Evolutionary conservation across 805 yeast genomes (phyloP), one percentile per base, ranked within the genome.

Genomic region (Lachancea sp.): DNA sequence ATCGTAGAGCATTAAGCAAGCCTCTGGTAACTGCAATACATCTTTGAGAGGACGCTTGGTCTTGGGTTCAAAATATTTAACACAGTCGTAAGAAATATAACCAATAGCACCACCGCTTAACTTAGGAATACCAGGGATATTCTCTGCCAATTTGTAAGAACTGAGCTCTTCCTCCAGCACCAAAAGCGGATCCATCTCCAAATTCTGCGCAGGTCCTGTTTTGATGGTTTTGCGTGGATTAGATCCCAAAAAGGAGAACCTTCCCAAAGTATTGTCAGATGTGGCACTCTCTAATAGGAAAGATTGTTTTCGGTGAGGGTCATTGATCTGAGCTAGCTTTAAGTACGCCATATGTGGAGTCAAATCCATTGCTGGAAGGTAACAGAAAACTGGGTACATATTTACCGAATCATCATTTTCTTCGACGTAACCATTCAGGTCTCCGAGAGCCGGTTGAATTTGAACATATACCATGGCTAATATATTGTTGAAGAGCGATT

Each of bases 41-140:
- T 92, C 97, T 50, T 82, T 77, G 51, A 89, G 69, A 2, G 68
- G 72, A 48, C 85, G 75, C 45, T 72, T 74, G 1, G 97, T 90
- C 51, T 73, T 80, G 45, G 99, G 99, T 66, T 92, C 99, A 51
- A 92, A 92, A 64, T 92, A 92, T 60, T 87, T 84, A 56, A 92
- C 83, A 69, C 99, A 92, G 63, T 92, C 99, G 56, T 92, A 92
- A 1, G 97, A 86, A 32, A 92, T 79, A 59, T 88, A 92, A 2
- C 99, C 99, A 40, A 90, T 74, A 5, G 97, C 97, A 48, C 99
- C 99, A 43, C 99, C 98, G 52, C 89, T 80, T 43, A 88, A 67
- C 47, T 74, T 76, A 11, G 96, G 86, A 36, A 89, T 68, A 30
- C 95, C 94, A 0, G 95, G 94, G 37, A 86, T 66, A 31, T 62